A percentile compares a stretch with the other conserved stretches of the same genome.
Evolutionary conservation across 2,329 filamentous ascomycete species (phyloP).

Genomic region (Phyllosticta citriasiana): DNA sequence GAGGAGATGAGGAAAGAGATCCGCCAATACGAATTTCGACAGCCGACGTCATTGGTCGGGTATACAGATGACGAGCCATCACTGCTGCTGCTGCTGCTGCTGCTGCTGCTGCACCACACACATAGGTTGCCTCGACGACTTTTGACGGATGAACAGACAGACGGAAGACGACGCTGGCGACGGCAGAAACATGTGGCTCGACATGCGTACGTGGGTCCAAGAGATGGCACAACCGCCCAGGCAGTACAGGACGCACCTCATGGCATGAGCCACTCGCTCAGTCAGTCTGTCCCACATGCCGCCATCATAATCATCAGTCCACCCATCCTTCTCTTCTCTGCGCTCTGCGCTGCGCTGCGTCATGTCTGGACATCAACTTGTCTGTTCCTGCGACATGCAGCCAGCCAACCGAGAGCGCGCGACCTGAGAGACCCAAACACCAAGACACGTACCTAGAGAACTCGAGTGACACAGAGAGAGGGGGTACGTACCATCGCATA

Average conservation of each 20-base stretch:
- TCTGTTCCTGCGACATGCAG: not conserved
- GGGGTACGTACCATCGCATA: not conserved
- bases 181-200: not conserved
- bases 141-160: not conserved
- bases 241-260: not conserved
- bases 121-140: not conserved
- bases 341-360: not conserved
- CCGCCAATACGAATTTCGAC: not conserved
- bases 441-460: not conserved
- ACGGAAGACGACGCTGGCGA: not conserved
- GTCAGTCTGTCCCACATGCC: too few species aligned
- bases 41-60: not conserved
- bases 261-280: not conserved
- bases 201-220: not conserved
- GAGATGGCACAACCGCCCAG: not conserved
- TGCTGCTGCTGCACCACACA: not conserved
- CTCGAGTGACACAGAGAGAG: not conserved
- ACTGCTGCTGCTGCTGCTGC: too few species aligned
- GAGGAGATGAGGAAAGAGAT: not conserved
- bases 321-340: not conserved
- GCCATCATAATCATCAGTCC: not conserved
- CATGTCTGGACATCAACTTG: not conserved
- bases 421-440: not conserved
- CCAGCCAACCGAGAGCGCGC: not conserved
- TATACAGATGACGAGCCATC: not conserved